A percentile compares a stretch with the other conserved stretches of the same genome.
phyloP scores from a whole-genome alignment of 352 stramenopile species.

The Pythium vanterpoolii region DNA sequence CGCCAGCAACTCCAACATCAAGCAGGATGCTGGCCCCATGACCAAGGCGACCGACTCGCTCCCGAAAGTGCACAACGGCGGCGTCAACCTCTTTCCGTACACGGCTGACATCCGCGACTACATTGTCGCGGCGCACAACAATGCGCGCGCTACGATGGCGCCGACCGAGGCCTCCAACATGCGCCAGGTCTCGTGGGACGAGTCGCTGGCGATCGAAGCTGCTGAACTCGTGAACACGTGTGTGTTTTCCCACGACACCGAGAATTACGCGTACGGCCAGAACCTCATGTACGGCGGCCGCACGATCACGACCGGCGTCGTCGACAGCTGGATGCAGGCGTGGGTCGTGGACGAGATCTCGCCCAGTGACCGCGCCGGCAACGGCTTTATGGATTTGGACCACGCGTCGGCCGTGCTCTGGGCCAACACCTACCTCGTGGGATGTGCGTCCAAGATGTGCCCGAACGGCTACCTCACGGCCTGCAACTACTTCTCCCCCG shows the following conservation, averaged over 20 bases:
- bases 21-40: constrained; percentile 13
- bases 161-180: constrained; percentile 33
- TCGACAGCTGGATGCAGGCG: constrained; percentile 31
- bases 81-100: constrained; percentile 35
- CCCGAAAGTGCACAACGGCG: constrained; percentile 29
- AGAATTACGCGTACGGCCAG: constrained; percentile 37
- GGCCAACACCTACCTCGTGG: constrained; percentile 35
- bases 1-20: constrained; percentile 11
- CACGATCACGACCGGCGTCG: constrained; percentile 19
- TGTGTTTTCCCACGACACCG: constrained; percentile 36
- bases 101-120: constrained; percentile 28
- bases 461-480: constrained; percentile 33
- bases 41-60: constrained; percentile 12
- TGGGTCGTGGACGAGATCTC: constrained; percentile 40
- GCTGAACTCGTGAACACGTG: constrained; percentile 36
- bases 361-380: constrained; percentile 22
- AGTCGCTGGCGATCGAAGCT: constrained; percentile 36
- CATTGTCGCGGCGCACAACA: constrained; percentile 36
- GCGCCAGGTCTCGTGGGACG: constrained; percentile 35
- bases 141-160: constrained; percentile 24
- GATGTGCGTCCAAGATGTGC: constrained; percentile 36
- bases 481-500: constrained; percentile 39
- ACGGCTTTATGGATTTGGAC: constrained; percentile 34
- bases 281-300: constrained; percentile 36
- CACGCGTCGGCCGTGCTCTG: constrained; percentile 41